A percentile compares a stretch with the other conserved stretches of the same genome.
These are phyloP conservation scores for Sugiyamaella xylanicola DNA, from an alignment of 1,139 yeast genomes.

Conservation along the genomic window DNA sequence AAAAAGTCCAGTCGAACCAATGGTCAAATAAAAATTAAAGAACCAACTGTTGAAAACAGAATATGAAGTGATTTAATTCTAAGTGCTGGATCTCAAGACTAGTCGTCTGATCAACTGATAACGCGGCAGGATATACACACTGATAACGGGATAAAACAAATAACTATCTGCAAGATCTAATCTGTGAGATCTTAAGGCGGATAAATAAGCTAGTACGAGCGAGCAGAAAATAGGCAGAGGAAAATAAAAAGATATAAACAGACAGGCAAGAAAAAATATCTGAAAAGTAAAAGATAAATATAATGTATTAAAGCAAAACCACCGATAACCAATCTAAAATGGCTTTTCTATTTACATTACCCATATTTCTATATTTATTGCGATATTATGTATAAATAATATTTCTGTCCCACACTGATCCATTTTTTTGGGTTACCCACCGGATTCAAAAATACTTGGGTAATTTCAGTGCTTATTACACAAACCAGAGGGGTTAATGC, in stretches of 20 bases:
- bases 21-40: no score
- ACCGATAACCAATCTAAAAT: neutral
- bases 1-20: no score
- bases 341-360: neutral
- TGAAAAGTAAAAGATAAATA: neutral
- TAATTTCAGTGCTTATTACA: constrained; percentile 15
- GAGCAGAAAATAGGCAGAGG: neutral
- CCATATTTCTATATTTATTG: neutral
- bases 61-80: neutral
- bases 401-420: constrained; percentile 1
- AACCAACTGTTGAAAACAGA: neutral
- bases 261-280: neutral
- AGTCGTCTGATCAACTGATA: constrained; percentile 15
- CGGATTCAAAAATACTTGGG: constrained; percentile 7
- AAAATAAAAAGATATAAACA: neutral
- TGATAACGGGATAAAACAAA: constrained; percentile 13
- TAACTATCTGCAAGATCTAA: constrained; percentile 11
- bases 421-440: constrained; percentile 7
- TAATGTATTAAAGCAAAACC: neutral
- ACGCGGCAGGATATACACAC: constrained; percentile 15
- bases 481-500: constrained; percentile 13
- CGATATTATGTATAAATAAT: neutral
- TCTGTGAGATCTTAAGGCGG: constrained; percentile 10
- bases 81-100: neutral
- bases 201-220: neutral